Evolutionary conservation across 1,284 basidiomycete species (phyloP).

Genomic region (Puccinia novopanici): DNA sequence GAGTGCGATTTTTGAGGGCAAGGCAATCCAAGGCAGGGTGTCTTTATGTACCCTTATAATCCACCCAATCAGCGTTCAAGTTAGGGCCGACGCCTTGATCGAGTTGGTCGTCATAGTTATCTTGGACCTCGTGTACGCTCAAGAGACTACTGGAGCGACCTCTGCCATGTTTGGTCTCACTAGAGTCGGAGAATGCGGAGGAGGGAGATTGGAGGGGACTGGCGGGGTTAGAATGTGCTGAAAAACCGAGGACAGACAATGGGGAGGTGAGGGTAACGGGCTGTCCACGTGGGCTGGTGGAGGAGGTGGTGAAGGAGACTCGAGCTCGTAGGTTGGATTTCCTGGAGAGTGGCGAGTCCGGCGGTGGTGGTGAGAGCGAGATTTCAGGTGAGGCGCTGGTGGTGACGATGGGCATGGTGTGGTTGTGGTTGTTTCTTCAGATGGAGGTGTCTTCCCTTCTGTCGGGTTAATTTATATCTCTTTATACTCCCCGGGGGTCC

Average conservation of each 20-base stretch:
- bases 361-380: conserved; percentile 38
- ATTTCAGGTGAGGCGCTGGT: conserved; percentile 21
- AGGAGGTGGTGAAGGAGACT: conserved; percentile 29
- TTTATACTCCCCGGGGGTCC: too few relatives aligned
- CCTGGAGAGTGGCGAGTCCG: conserved; percentile 6
- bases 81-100: conserved; percentile 65
- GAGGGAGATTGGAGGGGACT: conserved; percentile 41
- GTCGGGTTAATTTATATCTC: too few relatives aligned
- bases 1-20: conserved; percentile 20
- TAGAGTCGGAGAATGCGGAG: conserved; percentile 22
- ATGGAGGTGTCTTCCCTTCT: too few relatives aligned
- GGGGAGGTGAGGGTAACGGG: not conserved
- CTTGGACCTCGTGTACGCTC: conserved; percentile 60
- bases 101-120: conserved; percentile 61
- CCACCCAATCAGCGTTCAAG: conserved; percentile 97
- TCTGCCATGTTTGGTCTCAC: conserved; percentile 7
- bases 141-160: conserved; percentile 55
- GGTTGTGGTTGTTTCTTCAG: not conserved
- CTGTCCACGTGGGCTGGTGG: not conserved
- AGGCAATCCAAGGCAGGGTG: not conserved
- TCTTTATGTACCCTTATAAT: conserved; percentile 75
- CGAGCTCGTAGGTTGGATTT: conserved; percentile 19
- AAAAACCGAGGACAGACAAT: conserved; percentile 16
- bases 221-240: not conserved
- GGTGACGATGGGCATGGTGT: conserved; percentile 1